phyloP scores from a whole-genome alignment of 2,329 filamentous ascomycete species.

The Arthrobotrys sphaeroides region DNA sequence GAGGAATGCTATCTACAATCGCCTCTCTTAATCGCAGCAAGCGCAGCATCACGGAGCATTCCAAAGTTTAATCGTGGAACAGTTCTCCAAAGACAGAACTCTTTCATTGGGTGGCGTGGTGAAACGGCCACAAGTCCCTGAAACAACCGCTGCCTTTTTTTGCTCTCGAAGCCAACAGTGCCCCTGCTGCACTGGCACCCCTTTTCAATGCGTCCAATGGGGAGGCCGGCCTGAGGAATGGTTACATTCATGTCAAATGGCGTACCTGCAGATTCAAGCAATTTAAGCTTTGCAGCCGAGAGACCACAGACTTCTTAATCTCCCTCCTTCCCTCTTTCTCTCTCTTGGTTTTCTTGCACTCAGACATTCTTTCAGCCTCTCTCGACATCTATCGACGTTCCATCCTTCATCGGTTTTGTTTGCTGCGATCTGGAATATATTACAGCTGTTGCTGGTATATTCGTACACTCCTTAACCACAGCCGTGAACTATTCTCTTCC shows the following conservation, averaged over 20 bases:
- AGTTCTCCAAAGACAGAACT: not conserved
- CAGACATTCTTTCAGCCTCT: constrained; percentile 21
- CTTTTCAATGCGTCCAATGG: constrained; percentile 32
- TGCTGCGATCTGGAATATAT: constrained; percentile 35
- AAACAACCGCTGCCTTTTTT: constrained; percentile 43
- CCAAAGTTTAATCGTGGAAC: not conserved
- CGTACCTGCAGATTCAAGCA: constrained; percentile 26
- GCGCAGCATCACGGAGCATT: constrained; percentile 13
- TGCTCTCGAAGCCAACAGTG: not conserved
- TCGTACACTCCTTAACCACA: constrained; percentile 39
- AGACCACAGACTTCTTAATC: constrained; percentile 20
- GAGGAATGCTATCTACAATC: constrained; percentile 12
- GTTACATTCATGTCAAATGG: constrained; percentile 9
- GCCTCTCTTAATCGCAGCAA: constrained; percentile 27
- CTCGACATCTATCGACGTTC: constrained; percentile 10
- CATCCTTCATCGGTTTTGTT: constrained; percentile 8
- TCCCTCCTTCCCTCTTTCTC: constrained; percentile 26
- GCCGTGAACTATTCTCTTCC: not conserved
- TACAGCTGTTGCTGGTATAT: constrained; percentile 47
- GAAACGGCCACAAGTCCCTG: constrained; percentile 33
- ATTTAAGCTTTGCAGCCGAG: constrained; percentile 42
- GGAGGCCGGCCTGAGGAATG: not conserved
- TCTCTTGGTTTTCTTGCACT: constrained; percentile 4
- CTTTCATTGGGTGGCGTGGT: constrained; percentile 28
- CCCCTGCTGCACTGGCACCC: constrained; percentile 14